These are phyloP conservation scores for Rutidosis leptorrhynchoides DNA, from an alignment of 129 eudicot genomes.

Conservation along the genomic window DNA sequence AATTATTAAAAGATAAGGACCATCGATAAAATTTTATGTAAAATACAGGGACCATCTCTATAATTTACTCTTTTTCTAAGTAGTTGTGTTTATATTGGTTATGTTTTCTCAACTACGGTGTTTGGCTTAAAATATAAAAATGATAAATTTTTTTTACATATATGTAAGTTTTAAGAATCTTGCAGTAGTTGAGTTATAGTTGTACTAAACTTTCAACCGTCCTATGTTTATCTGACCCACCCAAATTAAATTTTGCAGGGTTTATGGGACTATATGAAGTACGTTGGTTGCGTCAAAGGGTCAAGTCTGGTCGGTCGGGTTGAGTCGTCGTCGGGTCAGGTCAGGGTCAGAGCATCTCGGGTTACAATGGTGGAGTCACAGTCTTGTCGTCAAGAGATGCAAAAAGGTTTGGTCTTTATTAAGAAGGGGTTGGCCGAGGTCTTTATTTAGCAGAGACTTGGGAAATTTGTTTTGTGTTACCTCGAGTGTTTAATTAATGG, in stretches of 20 bases:
- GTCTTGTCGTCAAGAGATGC: constrained; percentile 27
- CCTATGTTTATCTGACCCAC: constrained; percentile 9
- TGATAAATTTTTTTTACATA: too few species aligned
- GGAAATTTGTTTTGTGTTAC: constrained; percentile 8
- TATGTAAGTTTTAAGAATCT: too few species aligned
- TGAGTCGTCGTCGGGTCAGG: constrained; percentile 38
- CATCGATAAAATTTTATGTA: too few species aligned
- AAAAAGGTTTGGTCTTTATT: constrained; percentile 25
- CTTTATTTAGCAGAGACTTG: constrained; percentile 11
- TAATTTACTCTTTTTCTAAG: too few species aligned
- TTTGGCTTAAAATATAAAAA: not conserved
- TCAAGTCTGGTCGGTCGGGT: constrained; percentile 51
- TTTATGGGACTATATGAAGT: constrained; percentile 16
- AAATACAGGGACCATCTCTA: too few species aligned
- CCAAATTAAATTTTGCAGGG: constrained; percentile 25
- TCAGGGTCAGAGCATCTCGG: constrained; percentile 43
- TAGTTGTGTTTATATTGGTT: not conserved
- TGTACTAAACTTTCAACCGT: too few species aligned
- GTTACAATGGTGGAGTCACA: constrained; percentile 32
- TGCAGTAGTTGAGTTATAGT: too few species aligned
- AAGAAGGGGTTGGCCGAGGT: constrained; percentile 31
- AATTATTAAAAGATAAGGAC: too few species aligned
- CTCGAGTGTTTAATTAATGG: constrained; percentile 9
- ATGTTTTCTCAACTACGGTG: not conserved
- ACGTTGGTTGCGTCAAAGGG: constrained; percentile 36